Percentiles rank a stretch among this genome's conserved stretches.
Conservation (phyloP, 1,139 yeast genomes). For the Candida sp. region DNA sequence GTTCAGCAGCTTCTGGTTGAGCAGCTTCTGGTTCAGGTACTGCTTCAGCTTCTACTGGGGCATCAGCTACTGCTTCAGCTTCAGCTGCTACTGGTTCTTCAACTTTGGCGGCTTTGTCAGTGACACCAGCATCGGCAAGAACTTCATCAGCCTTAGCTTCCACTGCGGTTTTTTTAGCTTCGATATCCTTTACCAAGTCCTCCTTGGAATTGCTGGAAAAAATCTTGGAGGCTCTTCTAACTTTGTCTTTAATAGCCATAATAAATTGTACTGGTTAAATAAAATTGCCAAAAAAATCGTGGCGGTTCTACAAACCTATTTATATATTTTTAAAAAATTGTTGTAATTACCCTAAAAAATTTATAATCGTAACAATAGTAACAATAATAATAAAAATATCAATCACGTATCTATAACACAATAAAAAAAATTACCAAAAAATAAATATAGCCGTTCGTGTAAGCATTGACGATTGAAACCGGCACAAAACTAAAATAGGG, state of each 20-base stretch:
- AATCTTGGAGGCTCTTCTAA: conserved; percentile 44
- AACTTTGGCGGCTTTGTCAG: conserved; percentile 7
- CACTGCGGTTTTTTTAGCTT: conserved; percentile 11
- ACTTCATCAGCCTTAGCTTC: conserved; percentile 18
- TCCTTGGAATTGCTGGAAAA: conserved; percentile 34
- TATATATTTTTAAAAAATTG: too few relatives aligned
- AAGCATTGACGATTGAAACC: too few relatives aligned
- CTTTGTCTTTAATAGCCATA: conserved; percentile 46
- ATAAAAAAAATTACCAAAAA: too few relatives aligned
- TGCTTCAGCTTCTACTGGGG: conserved; percentile 7
- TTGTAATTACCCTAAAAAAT: too few relatives aligned
- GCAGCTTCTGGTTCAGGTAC: conserved; percentile 9
- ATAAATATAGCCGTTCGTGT: too few relatives aligned
- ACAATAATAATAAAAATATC: too few relatives aligned
- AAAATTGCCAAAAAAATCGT: too few relatives aligned
- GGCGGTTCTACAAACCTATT: too few relatives aligned
- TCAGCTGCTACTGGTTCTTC: conserved; percentile 10
- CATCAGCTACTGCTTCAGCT: conserved; percentile 8
- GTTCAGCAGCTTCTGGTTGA: conserved; percentile 1
- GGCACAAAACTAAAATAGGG: too few relatives aligned
- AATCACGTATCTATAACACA: too few relatives aligned
- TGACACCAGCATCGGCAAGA: conserved; percentile 13
- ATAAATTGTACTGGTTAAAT: conserved; percentile 1
- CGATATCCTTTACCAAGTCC: conserved; percentile 10
- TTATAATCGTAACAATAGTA: too few relatives aligned